Conservation (phyloP, 2,329 filamentous ascomycete species). For the Chrysosporium keratinophilum region DNA sequence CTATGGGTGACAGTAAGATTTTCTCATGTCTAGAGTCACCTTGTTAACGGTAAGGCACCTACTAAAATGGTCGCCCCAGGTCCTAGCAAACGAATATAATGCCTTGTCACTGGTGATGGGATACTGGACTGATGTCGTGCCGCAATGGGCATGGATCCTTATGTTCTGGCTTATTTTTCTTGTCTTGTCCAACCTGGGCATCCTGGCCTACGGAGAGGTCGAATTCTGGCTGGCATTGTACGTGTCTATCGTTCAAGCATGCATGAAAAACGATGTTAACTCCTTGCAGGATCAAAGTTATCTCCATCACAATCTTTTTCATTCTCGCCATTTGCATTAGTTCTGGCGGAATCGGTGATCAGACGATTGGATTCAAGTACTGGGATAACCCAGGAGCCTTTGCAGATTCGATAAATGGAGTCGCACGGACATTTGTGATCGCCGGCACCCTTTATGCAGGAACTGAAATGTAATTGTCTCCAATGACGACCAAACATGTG, state of each 20-base stretch:
- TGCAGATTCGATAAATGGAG: conserved; percentile 29
- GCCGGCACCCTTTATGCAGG: conserved; percentile 23
- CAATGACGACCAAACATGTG: too few relatives aligned
- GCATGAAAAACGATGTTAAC: neutral
- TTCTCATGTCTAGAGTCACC: neutral
- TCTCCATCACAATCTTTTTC: conserved; percentile 27
- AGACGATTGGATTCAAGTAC: conserved; percentile 29
- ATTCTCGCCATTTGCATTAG: conserved; percentile 29
- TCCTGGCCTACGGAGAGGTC: conserved; percentile 45
- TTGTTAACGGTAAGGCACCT: neutral
- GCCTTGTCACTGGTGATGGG: conserved; percentile 37
- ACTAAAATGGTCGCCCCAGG: too few relatives aligned
- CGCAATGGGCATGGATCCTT: conserved; percentile 39
- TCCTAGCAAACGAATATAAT: conserved; percentile 37
- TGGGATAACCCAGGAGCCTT: conserved; percentile 29
- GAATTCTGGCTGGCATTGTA: conserved; percentile 38
- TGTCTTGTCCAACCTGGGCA: conserved; percentile 32
- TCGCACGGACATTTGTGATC: conserved; percentile 29
- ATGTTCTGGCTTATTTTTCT: conserved; percentile 40
- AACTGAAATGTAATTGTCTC: conserved; percentile 24
- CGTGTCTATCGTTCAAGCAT: conserved; percentile 1
- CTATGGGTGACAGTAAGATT: conserved; percentile 34
- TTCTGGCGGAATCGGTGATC: conserved; percentile 25
- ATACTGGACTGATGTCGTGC: conserved; percentile 38
- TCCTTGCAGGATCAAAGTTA: conserved; percentile 24